Percentiles rank a stretch among this genome's conserved stretches.
Conservation (phyloP, 306 rosid genomes). For the Sicyos edulis region DNA sequence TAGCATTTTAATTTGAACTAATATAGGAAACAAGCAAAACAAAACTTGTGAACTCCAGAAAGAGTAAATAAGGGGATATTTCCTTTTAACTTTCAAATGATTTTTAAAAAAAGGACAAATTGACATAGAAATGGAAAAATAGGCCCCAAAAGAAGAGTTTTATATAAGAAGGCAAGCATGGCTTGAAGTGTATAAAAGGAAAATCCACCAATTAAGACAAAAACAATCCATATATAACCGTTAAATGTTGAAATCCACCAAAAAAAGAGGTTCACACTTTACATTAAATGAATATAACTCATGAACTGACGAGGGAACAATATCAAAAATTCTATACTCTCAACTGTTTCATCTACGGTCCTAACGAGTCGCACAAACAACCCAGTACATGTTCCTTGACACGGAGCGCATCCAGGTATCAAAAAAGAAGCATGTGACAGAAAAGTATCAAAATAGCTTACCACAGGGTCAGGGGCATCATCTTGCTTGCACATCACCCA, state of each 20-base stretch:
- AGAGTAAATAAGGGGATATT: constrained; percentile 2
- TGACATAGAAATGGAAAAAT: not conserved
- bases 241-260: constrained; percentile 34
- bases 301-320: not conserved
- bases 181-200: not conserved
- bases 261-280: constrained; percentile 22
- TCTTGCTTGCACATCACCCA: constrained; percentile 99
- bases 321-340: not conserved
- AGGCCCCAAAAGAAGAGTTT: not conserved
- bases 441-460: constrained; percentile 28
- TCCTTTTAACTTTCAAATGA: constrained; percentile 8
- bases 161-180: not conserved
- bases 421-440: not conserved
- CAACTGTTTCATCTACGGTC: not conserved
- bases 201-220: constrained; percentile 26
- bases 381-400: not conserved
- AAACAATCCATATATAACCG: constrained; percentile 11
- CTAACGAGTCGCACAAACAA: not conserved
- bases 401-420: not conserved
- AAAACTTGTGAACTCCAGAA: not conserved
- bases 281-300: not conserved
- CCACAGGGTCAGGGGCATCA: constrained; percentile 93
- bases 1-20: not conserved
- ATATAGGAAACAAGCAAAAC: not conserved
- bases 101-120: constrained; percentile 12